These are phyloP conservation scores for Fusarium pininemorale DNA, from an alignment of 2,329 filamentous ascomycete species.

Conservation along the genomic window DNA sequence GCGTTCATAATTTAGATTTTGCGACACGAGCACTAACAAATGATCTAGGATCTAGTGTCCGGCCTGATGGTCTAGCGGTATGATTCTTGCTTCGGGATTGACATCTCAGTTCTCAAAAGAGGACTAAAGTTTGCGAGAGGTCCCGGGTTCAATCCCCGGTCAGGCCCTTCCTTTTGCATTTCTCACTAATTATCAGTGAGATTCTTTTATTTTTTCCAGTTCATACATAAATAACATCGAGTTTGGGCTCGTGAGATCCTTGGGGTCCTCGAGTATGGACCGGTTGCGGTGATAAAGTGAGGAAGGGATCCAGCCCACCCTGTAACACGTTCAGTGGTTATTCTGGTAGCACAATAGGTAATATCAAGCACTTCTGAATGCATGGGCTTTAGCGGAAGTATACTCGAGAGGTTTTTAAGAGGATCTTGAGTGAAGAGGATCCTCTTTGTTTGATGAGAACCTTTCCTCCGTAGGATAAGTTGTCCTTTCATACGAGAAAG, in stretches of 20 bases:
- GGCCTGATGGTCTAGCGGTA: conserved; percentile 32
- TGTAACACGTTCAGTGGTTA: not conserved
- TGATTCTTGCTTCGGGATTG: conserved; percentile 33
- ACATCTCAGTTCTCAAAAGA: conserved; percentile 17
- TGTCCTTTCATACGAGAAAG: too few species aligned
- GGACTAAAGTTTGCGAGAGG: conserved; percentile 50
- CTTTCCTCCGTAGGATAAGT: not conserved
- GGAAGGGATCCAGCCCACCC: too few species aligned
- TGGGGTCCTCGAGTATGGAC: not conserved
- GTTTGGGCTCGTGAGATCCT: not conserved
- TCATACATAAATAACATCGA: not conserved
- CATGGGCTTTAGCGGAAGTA: too few species aligned
- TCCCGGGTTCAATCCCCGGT: conserved; percentile 59
- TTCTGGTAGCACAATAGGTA: too few species aligned
- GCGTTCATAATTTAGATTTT: accelerated
- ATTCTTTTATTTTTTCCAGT: not conserved
- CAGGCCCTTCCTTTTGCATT: conserved; percentile 46
- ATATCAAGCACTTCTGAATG: not conserved
- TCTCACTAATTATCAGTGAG: accelerated
- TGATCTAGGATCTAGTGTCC: conserved; percentile 23
- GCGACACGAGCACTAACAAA: not conserved
- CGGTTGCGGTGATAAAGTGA: not conserved
- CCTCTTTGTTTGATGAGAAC: too few species aligned
- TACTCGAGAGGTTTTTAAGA: too few species aligned
- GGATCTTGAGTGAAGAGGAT: not conserved